phyloP scores from a whole-genome alignment of 768 basidiomycete species.

The Suillus occidentalis region DNA sequence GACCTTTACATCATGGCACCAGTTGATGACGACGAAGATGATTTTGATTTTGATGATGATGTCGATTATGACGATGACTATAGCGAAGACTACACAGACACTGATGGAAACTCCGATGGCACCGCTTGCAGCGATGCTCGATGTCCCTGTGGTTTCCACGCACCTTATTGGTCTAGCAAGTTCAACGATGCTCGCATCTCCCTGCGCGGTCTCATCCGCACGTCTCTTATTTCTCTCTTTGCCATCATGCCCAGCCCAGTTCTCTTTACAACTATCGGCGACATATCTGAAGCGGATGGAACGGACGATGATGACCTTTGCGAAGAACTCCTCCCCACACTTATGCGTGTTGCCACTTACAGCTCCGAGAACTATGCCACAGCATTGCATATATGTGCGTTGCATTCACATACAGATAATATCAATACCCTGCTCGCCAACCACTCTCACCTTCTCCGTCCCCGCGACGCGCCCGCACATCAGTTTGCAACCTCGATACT shows the following conservation, averaged over 20 bases:
- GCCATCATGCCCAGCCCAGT: conserved; percentile 45
- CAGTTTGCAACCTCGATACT: conserved; percentile 47
- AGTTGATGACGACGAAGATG: conserved; percentile 19
- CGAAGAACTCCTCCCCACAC: conserved; percentile 33
- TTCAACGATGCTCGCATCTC: conserved; percentile 40
- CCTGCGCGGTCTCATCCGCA: conserved; percentile 47
- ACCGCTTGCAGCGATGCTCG: conserved; percentile 23
- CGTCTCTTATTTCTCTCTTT: conserved; percentile 49
- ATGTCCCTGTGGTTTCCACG: conserved; percentile 37
- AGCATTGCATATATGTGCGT: conserved; percentile 53
- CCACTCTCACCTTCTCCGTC: conserved; percentile 58
- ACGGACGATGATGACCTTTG: conserved; percentile 33
- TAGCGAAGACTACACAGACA: conserved; percentile 23
- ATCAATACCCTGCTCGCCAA: conserved; percentile 45
- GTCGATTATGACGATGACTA: conserved; percentile 32
- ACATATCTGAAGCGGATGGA: conserved; percentile 30
- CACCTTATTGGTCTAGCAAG: conserved; percentile 51
- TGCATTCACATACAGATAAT: conserved; percentile 33
- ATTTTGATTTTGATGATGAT: conserved; percentile 26
- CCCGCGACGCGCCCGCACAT: conserved; percentile 49
- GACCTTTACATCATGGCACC: conserved; percentile 10
- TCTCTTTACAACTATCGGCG: conserved; percentile 45
- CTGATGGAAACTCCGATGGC: conserved; percentile 13
- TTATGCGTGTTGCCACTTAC: conserved; percentile 43
- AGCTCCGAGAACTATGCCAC: conserved; percentile 54